Conservation (phyloP, 225 moss, liverwort and hornwort species). For the Polytrichum commune region DNA sequence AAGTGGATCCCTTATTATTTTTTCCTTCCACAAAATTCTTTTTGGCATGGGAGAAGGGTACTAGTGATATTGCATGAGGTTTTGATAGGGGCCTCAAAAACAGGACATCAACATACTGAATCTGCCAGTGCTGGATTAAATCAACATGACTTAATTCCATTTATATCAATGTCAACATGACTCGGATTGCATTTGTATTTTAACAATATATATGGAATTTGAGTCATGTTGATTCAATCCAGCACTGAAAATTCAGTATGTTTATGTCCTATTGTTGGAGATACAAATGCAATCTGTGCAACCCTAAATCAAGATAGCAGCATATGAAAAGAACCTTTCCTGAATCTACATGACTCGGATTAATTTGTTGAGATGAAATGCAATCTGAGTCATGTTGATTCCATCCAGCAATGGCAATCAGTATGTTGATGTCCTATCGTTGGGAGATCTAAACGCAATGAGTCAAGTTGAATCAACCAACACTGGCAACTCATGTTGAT, state of each 20-base stretch:
- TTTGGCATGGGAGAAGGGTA: no score
- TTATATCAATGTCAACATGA: background rate
- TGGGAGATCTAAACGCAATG: no score
- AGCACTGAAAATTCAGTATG: background rate
- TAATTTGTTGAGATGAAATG: no score
- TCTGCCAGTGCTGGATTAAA: background rate
- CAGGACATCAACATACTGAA: background rate
- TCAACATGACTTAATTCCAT: slow-evolving; percentile 1
- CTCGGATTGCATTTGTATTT: no score
- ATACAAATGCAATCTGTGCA: background rate
- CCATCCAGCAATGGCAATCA: background rate
- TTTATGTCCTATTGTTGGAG: no score
- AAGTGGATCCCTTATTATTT: no score
- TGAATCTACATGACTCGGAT: background rate
- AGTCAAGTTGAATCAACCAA: background rate
- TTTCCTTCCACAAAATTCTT: no score
- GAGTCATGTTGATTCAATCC: background rate
- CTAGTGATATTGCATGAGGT: no score
- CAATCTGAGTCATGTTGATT: background rate
- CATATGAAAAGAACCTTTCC: background rate
- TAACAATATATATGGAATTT: background rate
- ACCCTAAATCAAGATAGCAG: background rate
- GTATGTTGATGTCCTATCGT: no score
- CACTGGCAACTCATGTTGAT: background rate
- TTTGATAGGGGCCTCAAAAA: background rate